Base-by-base conservation (phyloP, 1,284 basidiomycete genomes). In the Tilletia indica region DNA sequence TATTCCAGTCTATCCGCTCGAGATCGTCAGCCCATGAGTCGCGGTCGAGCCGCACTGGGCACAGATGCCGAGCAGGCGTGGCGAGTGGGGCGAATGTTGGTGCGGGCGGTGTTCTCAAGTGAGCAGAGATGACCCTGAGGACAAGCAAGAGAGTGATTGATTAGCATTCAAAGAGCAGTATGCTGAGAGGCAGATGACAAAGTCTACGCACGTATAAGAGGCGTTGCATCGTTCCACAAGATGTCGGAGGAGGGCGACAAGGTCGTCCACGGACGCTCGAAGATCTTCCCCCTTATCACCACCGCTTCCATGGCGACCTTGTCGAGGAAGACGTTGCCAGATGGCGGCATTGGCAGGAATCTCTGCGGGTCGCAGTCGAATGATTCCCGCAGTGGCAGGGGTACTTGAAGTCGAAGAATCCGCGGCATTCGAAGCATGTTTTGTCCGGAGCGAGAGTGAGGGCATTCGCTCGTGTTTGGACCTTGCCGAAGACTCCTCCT, bases 401-500 rank as follows among this genome's bases (percentile, higher is more conserved):
- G 42, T 9, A 45, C 9, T 9, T 9, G 42, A 45, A 45, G 6
- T 45, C 14, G 42, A 45, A 45, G 42, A 45, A 14, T 45, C 42
- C 42, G 1, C 56, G n/a, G 61, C 61, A 16, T 39, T 39, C 61
- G 36, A 8, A 45, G 14, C 42, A 14, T 45, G n/a, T 45, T 3
- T 45, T 38, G 61, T 34, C 9, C 31, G 61, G 9, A n/a, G 58
- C 58, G 34, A 31, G 5, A 31, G 14, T 4, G 34, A 39, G 4
- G 1, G 61, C 61, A 21, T 9, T n/a, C 4, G 61, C 61, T 4
- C 61, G 61, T 14, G 61, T 64, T n/a, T 64, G 61, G 31, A 64
- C 61, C 36, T 42, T 38, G 61, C 61, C 61, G 36, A 64, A 64
- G 34, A 64, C 61, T 11, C 61, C 61, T 5, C 61, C 61, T 64